These are phyloP conservation scores for Mycena rebaudengoi DNA, from an alignment of 768 basidiomycete genomes.

Conservation along the genomic window DNA sequence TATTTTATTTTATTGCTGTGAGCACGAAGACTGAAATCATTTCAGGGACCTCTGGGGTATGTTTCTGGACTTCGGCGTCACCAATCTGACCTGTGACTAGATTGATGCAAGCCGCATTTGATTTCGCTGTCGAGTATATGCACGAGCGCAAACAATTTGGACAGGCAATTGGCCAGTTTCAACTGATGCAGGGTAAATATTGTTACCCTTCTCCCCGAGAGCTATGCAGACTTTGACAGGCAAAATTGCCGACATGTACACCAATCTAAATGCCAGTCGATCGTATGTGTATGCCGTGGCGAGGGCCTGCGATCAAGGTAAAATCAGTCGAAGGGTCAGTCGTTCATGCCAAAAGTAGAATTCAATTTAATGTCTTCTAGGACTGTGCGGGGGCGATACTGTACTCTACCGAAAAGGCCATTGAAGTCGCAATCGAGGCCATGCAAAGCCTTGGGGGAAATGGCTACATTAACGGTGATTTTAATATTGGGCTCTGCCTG, in stretches of 20 bases:
- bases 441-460: constrained; percentile 97
- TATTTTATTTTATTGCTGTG: background rate
- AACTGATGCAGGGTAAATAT: constrained; percentile 89
- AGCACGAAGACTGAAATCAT: background rate
- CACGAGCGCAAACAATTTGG: constrained; percentile 95
- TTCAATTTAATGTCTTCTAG: constrained; percentile 45
- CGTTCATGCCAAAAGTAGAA: background rate
- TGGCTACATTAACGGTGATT: constrained; percentile 90
- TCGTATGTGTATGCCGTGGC: constrained; percentile 95
- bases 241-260: constrained; percentile 95
- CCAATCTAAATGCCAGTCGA: constrained; percentile 86
- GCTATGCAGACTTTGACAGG: constrained; percentile 47
- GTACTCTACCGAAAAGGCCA: constrained; percentile 91
- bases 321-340: constrained; percentile 79
- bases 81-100: constrained; percentile 44
- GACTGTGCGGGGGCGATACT: constrained; percentile 96
- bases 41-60: constrained; percentile 82
- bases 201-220: constrained; percentile 23
- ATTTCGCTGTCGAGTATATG: constrained; percentile 87
- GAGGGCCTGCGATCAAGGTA: constrained; percentile 82
- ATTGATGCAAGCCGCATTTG: constrained; percentile 94
- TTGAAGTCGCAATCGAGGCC: constrained; percentile 89
- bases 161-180: constrained; percentile 87
- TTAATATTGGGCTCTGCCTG: background rate
- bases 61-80: constrained; percentile 25